Conservation (phyloP, 2,329 filamentous ascomycete genomes). For the Seiridium unicorne region DNA sequence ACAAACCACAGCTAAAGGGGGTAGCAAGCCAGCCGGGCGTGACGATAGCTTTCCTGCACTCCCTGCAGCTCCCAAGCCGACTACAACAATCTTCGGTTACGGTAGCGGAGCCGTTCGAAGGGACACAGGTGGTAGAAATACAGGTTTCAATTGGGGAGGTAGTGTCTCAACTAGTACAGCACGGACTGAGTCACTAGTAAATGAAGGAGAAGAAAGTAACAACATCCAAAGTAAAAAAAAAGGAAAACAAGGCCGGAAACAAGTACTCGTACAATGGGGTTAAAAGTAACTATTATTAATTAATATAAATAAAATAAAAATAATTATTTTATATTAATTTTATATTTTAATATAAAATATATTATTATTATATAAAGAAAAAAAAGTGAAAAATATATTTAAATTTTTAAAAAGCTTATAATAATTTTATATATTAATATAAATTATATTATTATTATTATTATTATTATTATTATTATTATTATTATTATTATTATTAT, state of each 20-base stretch:
- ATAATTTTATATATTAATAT: no score
- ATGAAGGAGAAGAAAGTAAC: neutral
- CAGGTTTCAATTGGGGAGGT: constrained; percentile 53
- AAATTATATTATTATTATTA: no score
- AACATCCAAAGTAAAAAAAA: constrained; percentile 1
- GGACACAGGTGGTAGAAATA: constrained; percentile 47
- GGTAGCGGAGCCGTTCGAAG: constrained; percentile 54
- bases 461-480: no score
- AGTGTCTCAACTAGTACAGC: constrained; percentile 16
- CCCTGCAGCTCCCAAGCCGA: constrained; percentile 71
- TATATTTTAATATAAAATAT: no score
- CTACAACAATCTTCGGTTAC: constrained; percentile 62
- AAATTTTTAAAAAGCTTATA: no score
- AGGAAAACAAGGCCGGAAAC: constrained; percentile 1
- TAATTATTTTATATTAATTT: no score
- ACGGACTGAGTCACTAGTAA: neutral
- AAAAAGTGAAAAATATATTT: no score
- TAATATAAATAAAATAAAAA: no score
- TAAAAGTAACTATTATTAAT: neutral
- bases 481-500: no score
- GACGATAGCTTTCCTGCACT: constrained; percentile 78
- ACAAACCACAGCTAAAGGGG: neutral
- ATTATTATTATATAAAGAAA: no score
- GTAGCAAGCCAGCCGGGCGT: constrained; percentile 21
- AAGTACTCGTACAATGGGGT: neutral